These are phyloP conservation scores for Sarcodon sp. DNA, from an alignment of 768 basidiomycete genomes.

Conservation along the genomic window DNA sequence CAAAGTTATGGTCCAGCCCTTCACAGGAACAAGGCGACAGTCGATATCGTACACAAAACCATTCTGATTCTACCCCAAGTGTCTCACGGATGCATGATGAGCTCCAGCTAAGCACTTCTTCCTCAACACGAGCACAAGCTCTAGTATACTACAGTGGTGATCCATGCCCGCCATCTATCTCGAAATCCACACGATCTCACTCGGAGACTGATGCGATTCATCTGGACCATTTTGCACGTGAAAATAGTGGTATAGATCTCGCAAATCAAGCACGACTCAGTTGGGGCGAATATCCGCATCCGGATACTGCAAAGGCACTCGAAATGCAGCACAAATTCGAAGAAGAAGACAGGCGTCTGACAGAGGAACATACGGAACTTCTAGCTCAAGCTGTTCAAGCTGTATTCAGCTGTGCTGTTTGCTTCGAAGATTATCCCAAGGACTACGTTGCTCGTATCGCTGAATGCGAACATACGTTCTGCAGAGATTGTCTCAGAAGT, in stretches of 20 bases:
- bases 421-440: slow-evolving; percentile 33
- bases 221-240: background rate
- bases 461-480: slow-evolving; percentile 38
- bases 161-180: too few species aligned
- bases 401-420: slow-evolving; percentile 40
- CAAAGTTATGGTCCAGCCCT: too few species aligned
- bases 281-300: slow-evolving; percentile 6
- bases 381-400: slow-evolving; percentile 12
- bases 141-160: too few species aligned
- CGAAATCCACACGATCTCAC: too few species aligned
- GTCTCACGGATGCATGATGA: too few species aligned
- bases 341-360: slow-evolving; percentile 24
- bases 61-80: too few species aligned
- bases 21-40: too few species aligned
- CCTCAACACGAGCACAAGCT: too few species aligned
- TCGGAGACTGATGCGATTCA: background rate
- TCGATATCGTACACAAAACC: too few species aligned
- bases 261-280: background rate
- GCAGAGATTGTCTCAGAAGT: slow-evolving; percentile 34
- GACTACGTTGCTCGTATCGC: slow-evolving; percentile 29
- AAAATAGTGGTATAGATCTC: background rate
- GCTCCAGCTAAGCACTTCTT: too few species aligned
- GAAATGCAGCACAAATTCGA: slow-evolving; percentile 25
- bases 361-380: slow-evolving; percentile 21
- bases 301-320: slow-evolving; percentile 12